These are phyloP conservation scores for Balakata baccata DNA, from an alignment of 345 rosid genomes.

Conservation along the genomic window DNA sequence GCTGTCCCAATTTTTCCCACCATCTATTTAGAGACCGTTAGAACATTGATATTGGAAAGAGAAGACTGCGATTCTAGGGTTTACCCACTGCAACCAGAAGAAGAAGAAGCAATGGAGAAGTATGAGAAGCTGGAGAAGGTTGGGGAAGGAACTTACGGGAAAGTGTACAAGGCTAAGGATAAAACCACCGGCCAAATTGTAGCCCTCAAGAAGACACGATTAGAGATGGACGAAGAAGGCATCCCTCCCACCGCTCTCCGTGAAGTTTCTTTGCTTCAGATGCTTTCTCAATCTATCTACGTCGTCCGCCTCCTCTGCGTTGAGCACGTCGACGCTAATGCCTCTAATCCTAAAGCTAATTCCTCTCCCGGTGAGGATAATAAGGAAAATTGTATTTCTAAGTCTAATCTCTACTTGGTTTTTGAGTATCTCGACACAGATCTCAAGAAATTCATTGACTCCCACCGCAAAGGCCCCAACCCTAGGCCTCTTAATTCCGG, in stretches of 20 bases:
- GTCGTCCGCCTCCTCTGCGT: conserved; percentile 87
- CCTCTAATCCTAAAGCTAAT: conserved; percentile 7
- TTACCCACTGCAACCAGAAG: background rate
- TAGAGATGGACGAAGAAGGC: conserved; percentile 98
- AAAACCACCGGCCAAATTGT: conserved; percentile 70
- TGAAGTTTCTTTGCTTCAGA: conserved; percentile 85
- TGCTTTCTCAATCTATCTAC: conserved; percentile 85
- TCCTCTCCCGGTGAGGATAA: conserved; percentile 2
- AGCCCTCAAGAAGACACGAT: conserved; percentile 84
- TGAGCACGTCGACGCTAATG: conserved; percentile 58
- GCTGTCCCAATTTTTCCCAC: background rate
- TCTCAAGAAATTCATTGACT: conserved; percentile 87
- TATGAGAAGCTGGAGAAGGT: conserved; percentile 97
- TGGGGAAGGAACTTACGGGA: conserved; percentile 94
- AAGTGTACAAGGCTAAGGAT: conserved; percentile 92
- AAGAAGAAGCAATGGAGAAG: conserved; percentile 55
- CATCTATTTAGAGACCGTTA: too few species aligned
- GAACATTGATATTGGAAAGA: background rate
- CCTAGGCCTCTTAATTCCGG: conserved; percentile 60
- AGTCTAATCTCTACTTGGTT: conserved; percentile 77
- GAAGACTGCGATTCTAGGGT: background rate
- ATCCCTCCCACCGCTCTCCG: conserved; percentile 96
- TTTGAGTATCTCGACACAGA: conserved; percentile 91
- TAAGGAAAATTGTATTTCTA: conserved; percentile 21
- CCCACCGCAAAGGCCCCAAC: conserved; percentile 65